phyloP scores from a whole-genome alignment of 768 basidiomycete genomes.

The Sutorius australiensis region DNA sequence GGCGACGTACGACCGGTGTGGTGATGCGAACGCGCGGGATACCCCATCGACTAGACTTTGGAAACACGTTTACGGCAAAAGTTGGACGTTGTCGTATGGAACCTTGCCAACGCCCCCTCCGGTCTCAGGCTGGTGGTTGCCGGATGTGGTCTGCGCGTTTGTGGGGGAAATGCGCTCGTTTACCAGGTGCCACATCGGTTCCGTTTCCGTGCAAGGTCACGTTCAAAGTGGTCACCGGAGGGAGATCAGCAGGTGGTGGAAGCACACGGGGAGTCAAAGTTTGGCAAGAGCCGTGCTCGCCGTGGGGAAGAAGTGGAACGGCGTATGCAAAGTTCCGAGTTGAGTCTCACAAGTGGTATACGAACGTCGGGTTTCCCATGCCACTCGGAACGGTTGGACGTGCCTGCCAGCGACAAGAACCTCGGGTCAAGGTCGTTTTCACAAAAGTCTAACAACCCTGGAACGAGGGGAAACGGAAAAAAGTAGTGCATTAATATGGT shows the following conservation, averaged over 20 bases:
- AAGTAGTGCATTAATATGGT: conserved; percentile 31
- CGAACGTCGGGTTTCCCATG: conserved; percentile 9
- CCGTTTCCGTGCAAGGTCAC: background rate
- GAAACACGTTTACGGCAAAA: conserved; percentile 4
- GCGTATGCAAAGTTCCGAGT: conserved; percentile 2
- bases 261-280: background rate
- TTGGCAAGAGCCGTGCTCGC: conserved; percentile 9
- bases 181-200: conserved; percentile 1
- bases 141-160: background rate
- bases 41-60: background rate
- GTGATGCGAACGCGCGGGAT: background rate
- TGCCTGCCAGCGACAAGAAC: conserved; percentile 1
- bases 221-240: conserved; percentile 2
- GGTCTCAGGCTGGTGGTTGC: background rate
- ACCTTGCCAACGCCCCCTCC: background rate
- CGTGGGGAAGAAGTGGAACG: conserved; percentile 8
- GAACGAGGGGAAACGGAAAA: background rate
- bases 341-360: conserved; percentile 5
- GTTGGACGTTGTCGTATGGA: background rate
- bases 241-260: conserved; percentile 3
- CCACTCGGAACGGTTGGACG: background rate
- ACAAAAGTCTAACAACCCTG: background rate
- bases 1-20: conserved; percentile 13
- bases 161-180: conserved; percentile 1
- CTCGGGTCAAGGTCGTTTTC: too few species aligned